phyloP scores from a whole-genome alignment of 257 asterid species.

The Leonotis leonurus region DNA sequence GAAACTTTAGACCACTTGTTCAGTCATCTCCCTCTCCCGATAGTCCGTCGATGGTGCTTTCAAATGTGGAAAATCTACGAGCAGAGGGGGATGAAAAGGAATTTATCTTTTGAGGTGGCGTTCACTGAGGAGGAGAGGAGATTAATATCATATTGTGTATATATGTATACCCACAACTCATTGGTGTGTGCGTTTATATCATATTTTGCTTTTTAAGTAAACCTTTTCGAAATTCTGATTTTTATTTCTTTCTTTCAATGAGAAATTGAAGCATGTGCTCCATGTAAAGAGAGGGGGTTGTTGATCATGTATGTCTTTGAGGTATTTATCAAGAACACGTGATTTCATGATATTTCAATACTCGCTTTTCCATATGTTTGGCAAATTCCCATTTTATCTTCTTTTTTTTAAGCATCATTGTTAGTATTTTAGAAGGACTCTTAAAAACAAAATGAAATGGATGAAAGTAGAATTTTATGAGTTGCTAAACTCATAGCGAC shows the following conservation, averaged over 20 bases:
- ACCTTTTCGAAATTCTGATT: neutral
- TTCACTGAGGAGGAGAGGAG: neutral
- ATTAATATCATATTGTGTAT: neutral
- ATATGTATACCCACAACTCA: too few relatives aligned
- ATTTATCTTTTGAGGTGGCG: slow-evolving; percentile 1
- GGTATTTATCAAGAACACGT: neutral
- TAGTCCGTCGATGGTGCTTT: slow-evolving; percentile 3
- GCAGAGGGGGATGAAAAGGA: slow-evolving; percentile 6
- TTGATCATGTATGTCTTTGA: neutral
- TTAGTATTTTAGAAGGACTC: too few relatives aligned
- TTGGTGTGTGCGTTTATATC: neutral
- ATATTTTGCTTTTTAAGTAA: neutral
- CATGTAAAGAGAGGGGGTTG: neutral
- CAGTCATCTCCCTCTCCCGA: slow-evolving; percentile 17
- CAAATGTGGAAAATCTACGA: neutral
- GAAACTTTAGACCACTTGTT: slow-evolving; percentile 23
- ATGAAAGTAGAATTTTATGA: too few relatives aligned
- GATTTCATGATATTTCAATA: neutral
- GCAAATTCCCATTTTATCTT: too few relatives aligned
- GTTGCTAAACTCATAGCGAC: too few relatives aligned
- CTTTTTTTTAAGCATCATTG: too few relatives aligned
- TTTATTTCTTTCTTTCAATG: neutral
- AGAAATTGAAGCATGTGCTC: neutral
- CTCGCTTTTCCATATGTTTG: too few relatives aligned
- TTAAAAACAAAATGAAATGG: too few relatives aligned